These are phyloP conservation scores for Trypanosomatidae sp. DNA, from an alignment of 208 protist species.

Conservation along the genomic window DNA sequence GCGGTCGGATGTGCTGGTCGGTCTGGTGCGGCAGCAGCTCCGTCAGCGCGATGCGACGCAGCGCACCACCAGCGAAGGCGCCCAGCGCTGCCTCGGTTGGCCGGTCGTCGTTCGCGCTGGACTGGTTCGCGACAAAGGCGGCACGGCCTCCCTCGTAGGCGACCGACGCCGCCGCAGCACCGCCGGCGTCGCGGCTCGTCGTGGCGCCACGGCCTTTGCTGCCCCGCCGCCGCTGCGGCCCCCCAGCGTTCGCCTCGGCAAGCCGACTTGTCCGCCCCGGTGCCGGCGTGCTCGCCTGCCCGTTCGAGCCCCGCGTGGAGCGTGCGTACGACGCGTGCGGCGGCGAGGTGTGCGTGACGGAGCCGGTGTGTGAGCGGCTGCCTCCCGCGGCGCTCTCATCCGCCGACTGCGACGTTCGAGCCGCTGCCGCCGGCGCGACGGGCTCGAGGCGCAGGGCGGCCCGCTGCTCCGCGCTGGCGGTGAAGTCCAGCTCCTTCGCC, in stretches of 20 bases:
- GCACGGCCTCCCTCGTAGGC: constrained; percentile 15
- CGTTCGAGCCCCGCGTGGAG: too few relatives aligned
- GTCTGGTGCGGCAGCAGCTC: constrained; percentile 60
- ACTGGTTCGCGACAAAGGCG: constrained; percentile 12
- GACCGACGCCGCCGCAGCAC: not conserved
- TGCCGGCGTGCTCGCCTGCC: too few relatives aligned
- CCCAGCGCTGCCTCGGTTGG: constrained; percentile 15
- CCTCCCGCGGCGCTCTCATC: not conserved
- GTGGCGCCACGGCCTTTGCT: constrained; percentile 21
- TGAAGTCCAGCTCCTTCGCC: constrained; percentile 75
- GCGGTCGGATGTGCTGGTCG: constrained; percentile 86
- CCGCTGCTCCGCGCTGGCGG: constrained; percentile 21
- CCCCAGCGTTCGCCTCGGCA: constrained; percentile 1
- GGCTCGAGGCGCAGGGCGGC: constrained; percentile 11
- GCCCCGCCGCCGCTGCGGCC: constrained; percentile 18
- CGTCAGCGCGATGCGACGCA: constrained; percentile 22
- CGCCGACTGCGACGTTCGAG: constrained; percentile 3
- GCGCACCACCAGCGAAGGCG: constrained; percentile 17
- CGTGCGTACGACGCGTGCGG: not conserved
- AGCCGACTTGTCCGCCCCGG: too few relatives aligned
- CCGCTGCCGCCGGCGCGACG: not conserved
- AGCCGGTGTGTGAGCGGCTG: constrained; percentile 1
- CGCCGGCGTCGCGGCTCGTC: constrained; percentile 1
- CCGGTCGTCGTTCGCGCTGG: constrained; percentile 9
- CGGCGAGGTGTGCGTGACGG: constrained; percentile 1